These are phyloP conservation scores for Trypanosoma scelopori DNA, from an alignment of 208 protist species.

Conservation along the genomic window DNA sequence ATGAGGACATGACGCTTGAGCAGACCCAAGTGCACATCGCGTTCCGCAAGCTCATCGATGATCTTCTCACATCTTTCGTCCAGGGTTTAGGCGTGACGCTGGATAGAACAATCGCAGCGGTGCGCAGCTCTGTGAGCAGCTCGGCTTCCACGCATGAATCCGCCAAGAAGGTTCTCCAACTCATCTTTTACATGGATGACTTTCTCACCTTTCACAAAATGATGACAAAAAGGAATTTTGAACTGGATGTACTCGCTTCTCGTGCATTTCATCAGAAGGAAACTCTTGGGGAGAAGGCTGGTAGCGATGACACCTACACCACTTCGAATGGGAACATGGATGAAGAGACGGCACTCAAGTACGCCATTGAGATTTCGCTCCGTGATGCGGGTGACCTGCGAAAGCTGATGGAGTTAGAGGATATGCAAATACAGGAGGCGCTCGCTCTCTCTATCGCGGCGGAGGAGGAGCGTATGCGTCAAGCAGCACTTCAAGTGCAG, in stretches of 20 bases:
- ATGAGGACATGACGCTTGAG: conserved; percentile 89
- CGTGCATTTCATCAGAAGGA: conserved; percentile 32
- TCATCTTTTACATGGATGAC: conserved; percentile 85
- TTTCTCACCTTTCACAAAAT: conserved; percentile 87
- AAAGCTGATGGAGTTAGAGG: conserved; percentile 56
- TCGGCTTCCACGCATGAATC: conserved; percentile 22
- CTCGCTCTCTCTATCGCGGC: conserved; percentile 56
- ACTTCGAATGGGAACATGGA: conserved; percentile 48
- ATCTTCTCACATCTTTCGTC: conserved; percentile 79
- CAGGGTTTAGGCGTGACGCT: conserved; percentile 73
- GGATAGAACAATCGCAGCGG: conserved; percentile 46
- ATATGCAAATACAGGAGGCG: conserved; percentile 64
- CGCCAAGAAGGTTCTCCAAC: conserved; percentile 53
- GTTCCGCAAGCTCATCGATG: conserved; percentile 83
- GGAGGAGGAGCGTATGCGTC: conserved; percentile 39
- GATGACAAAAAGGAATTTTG: conserved; percentile 91
- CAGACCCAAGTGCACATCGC: conserved; percentile 82
- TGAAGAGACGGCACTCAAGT: conserved; percentile 73
- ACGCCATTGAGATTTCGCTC: conserved; percentile 76
- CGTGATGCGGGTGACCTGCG: conserved; percentile 36
- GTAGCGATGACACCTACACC: conserved; percentile 21
- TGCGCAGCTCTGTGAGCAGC: conserved; percentile 36
- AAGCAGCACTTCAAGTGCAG: conserved; percentile 18
- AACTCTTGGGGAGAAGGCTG: neutral
- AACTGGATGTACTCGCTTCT: conserved; percentile 85